A percentile compares a stretch with the other conserved stretches of the same genome.
phyloP scores from a whole-genome alignment of 805 yeast genomes.

The Kodamaea kakaduensis region DNA sequence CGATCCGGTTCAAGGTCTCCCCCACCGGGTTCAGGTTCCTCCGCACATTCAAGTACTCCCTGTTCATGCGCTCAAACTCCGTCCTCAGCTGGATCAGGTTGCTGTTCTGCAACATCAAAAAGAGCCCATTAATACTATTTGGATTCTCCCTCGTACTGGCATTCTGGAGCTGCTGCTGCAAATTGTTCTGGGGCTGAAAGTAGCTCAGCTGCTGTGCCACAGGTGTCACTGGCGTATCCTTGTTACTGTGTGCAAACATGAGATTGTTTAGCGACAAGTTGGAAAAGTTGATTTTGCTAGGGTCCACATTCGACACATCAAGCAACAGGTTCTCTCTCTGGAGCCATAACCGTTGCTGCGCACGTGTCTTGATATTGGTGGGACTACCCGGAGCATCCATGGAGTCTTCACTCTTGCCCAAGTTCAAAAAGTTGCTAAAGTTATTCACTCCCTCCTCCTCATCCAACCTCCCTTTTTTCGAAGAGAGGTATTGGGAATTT shows the following conservation, averaged over 20 bases:
- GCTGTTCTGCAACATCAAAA: slow-evolving; percentile 26
- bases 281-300: slow-evolving; percentile 32
- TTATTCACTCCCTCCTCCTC: slow-evolving; percentile 22
- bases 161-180: slow-evolving; percentile 5
- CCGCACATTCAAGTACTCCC: slow-evolving; percentile 68
- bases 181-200: slow-evolving; percentile 1
- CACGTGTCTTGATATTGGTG: slow-evolving; percentile 51
- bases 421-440: slow-evolving; percentile 27
- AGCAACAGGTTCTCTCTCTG: slow-evolving; percentile 71
- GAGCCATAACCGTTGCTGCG: slow-evolving; percentile 81
- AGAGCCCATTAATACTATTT: slow-evolving; percentile 26
- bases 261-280: slow-evolving; percentile 35
- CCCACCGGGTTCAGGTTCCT: slow-evolving; percentile 68
- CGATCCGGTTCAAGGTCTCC: slow-evolving; percentile 55
- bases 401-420: slow-evolving; percentile 8
- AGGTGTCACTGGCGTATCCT: slow-evolving; percentile 11
- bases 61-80: slow-evolving; percentile 73
- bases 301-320: slow-evolving; percentile 44
- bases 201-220: slow-evolving; percentile 8
- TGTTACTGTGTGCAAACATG: slow-evolving; percentile 30
- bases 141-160: no score
- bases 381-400: slow-evolving; percentile 9
- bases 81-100: slow-evolving; percentile 59
- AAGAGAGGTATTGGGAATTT: slow-evolving; percentile 29
- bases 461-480: slow-evolving; percentile 11